Conservation (phyloP, 208 protist genomes). For the Crithidia bombi region DNA sequence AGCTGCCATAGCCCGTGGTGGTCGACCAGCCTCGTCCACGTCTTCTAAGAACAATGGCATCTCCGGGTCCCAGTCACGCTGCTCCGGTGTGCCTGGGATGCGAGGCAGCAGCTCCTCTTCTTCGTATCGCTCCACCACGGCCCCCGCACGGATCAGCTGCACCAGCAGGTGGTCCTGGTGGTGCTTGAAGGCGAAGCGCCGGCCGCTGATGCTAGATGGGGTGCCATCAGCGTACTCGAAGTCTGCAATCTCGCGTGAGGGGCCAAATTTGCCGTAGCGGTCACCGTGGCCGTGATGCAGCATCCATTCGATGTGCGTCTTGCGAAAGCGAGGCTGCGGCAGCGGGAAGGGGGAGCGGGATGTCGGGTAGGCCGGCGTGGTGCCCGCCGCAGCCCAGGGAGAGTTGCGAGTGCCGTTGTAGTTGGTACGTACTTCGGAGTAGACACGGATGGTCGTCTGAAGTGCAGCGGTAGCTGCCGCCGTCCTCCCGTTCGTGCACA, state of each 20-base stretch:
- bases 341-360: conserved; percentile 57
- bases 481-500: neutral
- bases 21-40: conserved; percentile 74
- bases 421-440: conserved; percentile 56
- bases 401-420: conserved; percentile 43
- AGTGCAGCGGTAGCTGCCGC: neutral
- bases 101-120: conserved; percentile 67
- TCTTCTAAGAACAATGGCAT: conserved; percentile 91
- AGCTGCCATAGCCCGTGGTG: conserved; percentile 36
- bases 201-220: conserved; percentile 59
- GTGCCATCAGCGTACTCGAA: conserved; percentile 89
- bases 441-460: conserved; percentile 16
- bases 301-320: conserved; percentile 89
- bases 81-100: conserved; percentile 78
- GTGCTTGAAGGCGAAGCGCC: conserved; percentile 84
- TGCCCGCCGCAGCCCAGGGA: conserved; percentile 41
- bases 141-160: conserved; percentile 85
- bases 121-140: conserved; percentile 76
- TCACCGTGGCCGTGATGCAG: conserved; percentile 82
- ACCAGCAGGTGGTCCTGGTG: conserved; percentile 88
- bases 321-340: conserved; percentile 60
- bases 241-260: conserved; percentile 80
- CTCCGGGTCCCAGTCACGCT: conserved; percentile 88
- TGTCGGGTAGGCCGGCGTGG: conserved; percentile 53
- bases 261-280: conserved; percentile 70